These are phyloP conservation scores for Microcyclosporella mali DNA, from an alignment of 2,329 filamentous ascomycete genomes.

Conservation along the genomic window DNA sequence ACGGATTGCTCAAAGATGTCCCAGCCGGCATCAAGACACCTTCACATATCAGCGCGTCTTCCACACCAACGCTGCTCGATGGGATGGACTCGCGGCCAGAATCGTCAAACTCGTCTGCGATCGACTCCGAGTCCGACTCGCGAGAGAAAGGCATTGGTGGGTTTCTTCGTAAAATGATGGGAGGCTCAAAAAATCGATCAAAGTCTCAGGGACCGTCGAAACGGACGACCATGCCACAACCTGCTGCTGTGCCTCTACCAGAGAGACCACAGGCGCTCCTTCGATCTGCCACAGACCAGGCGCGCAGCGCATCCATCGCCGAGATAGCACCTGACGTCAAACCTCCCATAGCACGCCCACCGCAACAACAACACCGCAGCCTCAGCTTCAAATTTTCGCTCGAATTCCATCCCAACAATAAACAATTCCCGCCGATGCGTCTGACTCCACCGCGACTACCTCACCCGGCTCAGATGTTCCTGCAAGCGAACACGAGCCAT, in stretches of 20 bases:
- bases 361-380: constrained; percentile 38
- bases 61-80: constrained; percentile 23
- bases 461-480: constrained; percentile 59
- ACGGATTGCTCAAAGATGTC: constrained; percentile 48
- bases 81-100: constrained; percentile 23
- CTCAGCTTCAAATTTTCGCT: constrained; percentile 71
- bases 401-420: constrained; percentile 56
- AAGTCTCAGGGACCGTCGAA: constrained; percentile 21
- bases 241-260: constrained; percentile 4
- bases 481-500: constrained; percentile 38
- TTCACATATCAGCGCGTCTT: constrained; percentile 33
- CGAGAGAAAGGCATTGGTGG: constrained; percentile 28
- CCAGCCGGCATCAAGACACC: constrained; percentile 26
- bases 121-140: constrained; percentile 23
- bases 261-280: constrained; percentile 6
- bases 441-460: constrained; percentile 64
- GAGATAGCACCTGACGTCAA: too few relatives aligned
- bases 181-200: constrained; percentile 22
- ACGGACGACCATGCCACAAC: constrained; percentile 1
- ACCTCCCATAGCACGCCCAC: too few relatives aligned
- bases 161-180: constrained; percentile 32
- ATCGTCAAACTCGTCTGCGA: constrained; percentile 20
- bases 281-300: constrained; percentile 13
- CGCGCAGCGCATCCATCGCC: neutral
- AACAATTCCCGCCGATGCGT: constrained; percentile 53